Percentiles rank a stretch among this genome's conserved stretches.
These are phyloP conservation scores for Verticillium longisporum DNA, from an alignment of 2,329 filamentous ascomycete species.

Conservation along the genomic window DNA sequence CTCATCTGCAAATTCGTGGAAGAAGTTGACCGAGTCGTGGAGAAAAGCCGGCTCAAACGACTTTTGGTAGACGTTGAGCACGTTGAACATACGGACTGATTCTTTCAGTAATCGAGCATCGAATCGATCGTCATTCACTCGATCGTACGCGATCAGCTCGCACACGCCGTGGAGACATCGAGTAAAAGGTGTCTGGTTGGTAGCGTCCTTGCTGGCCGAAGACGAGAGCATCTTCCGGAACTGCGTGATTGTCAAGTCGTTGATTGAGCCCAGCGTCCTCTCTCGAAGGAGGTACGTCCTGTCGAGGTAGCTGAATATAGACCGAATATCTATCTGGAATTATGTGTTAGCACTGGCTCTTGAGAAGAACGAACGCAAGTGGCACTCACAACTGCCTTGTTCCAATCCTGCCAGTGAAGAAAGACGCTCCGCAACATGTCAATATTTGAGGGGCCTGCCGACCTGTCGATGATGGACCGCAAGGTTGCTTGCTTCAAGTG, in stretches of 20 bases:
- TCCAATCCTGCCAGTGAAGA: conserved; percentile 70
- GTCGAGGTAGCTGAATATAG: conserved; percentile 91
- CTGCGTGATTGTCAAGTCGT: conserved; percentile 70
- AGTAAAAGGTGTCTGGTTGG: conserved; percentile 24
- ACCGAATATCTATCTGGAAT: conserved; percentile 64
- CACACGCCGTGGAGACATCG: conserved; percentile 57
- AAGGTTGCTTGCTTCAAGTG: conserved; percentile 59
- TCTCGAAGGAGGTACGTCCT: conserved; percentile 77
- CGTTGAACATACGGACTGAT: conserved; percentile 74
- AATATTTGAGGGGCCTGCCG: conserved; percentile 44
- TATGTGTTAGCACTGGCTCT: conserved; percentile 8
- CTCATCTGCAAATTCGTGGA: conserved; percentile 61
- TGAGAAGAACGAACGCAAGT: conserved; percentile 3
- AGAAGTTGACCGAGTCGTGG: conserved; percentile 58
- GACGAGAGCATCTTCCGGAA: conserved; percentile 60
- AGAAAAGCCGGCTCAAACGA: conserved; percentile 76
- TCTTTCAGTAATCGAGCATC: conserved; percentile 63
- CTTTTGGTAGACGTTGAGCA: conserved; percentile 73
- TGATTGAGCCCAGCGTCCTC: conserved; percentile 62
- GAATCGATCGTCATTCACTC: conserved; percentile 49
- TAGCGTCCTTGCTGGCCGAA: conserved; percentile 7
- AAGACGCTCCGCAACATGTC: conserved; percentile 53
- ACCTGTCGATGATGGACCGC: conserved; percentile 18
- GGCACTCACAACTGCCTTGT: conserved; percentile 59
- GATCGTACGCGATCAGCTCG: conserved; percentile 67